Conservation (phyloP, 192 early-diverging fungal genomes). For the Helicostylum pulchrum region DNA sequence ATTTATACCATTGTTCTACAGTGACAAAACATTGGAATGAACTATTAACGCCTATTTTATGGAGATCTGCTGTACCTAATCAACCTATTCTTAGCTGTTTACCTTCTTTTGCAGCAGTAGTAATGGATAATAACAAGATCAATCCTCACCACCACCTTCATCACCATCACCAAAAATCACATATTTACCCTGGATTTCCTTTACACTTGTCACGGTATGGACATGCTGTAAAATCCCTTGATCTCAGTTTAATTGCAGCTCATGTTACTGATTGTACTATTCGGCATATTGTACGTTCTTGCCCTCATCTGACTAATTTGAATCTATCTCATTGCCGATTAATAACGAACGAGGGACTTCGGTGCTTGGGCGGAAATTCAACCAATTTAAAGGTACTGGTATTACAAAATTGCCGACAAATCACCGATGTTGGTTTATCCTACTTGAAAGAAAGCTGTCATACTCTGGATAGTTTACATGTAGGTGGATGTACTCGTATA, state of each 20-base stretch:
- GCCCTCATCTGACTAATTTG: constrained; percentile 38
- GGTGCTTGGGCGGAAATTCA: constrained; percentile 20
- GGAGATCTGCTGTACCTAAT: constrained; percentile 15
- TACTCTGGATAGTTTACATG: constrained; percentile 11
- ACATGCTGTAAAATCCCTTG: constrained; percentile 7
- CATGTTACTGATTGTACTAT: constrained; percentile 39
- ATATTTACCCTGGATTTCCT: constrained; percentile 8
- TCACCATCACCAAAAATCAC: constrained; percentile 4
- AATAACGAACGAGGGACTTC: constrained; percentile 38
- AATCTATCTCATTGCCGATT: constrained; percentile 36
- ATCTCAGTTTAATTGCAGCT: constrained; percentile 8
- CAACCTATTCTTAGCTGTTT: constrained; percentile 15
- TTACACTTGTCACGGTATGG: constrained; percentile 16
- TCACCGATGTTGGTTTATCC: constrained; percentile 37
- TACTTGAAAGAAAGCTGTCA: constrained; percentile 29
- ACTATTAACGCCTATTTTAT: constrained; percentile 17
- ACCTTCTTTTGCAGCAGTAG: not conserved
- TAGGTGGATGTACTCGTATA: constrained; percentile 21
- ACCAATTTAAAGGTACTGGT: constrained; percentile 33
- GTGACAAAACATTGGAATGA: constrained; percentile 18
- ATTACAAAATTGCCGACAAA: constrained; percentile 36
- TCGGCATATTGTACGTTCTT: constrained; percentile 29
- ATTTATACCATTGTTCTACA: constrained; percentile 14
- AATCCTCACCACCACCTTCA: not conserved
- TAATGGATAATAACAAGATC: constrained; percentile 1